Evolutionary conservation across 2,329 filamentous ascomycete species (phyloP), one percentile per base, ranked within the genome.

Genomic region (Colletotrichum nymphaeae): DNA sequence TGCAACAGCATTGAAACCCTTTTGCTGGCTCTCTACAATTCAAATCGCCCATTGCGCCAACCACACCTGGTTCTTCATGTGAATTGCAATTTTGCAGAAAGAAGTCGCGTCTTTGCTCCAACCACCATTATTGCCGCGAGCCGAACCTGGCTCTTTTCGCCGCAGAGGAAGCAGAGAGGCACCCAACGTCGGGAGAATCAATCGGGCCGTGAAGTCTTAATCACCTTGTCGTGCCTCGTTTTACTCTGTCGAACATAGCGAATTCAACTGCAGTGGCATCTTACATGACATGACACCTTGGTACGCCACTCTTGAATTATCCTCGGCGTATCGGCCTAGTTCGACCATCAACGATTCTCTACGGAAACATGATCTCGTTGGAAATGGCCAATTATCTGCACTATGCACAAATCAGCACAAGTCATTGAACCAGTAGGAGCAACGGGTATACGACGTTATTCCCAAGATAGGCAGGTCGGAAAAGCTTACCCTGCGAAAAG

Each of bases 321-420:
- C 42, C 19, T n/a, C 8, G 4, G 16, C 37, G 5, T 42, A 42
- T 42, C 6, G 42, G 42, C 19, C 19, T 11, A 49, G 8, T n/a
- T 22, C 19, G 8, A 49, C 42, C 19, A 49, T 42, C 6, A 19
- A 42, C 14, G 37, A 19, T 42, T 42, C 37, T 42, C 37, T 42
- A 12, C 5, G 32, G 4, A 35, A 35, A 42, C 37, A 49, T n/a
- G 42, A 19, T 49, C 42, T 19, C 14, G 6, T 22, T 6, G 6
- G 16, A 63, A n/a, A 16, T 16, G 1, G 12, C 32, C 9, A 14
- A 37, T n/a, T 16, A 9, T 26, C 42, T n/a, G 28, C 30, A n/a
- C 8, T 26, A 30, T 72, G 59, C 59, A 55, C 46, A 69, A 60
- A 14, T 60, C 55, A 22, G 59, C 30, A 72, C 35, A 59, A 46